Base-by-base conservation (phyloP, 2,329 filamentous ascomycete species). In the Stylonectria norvegica region DNA sequence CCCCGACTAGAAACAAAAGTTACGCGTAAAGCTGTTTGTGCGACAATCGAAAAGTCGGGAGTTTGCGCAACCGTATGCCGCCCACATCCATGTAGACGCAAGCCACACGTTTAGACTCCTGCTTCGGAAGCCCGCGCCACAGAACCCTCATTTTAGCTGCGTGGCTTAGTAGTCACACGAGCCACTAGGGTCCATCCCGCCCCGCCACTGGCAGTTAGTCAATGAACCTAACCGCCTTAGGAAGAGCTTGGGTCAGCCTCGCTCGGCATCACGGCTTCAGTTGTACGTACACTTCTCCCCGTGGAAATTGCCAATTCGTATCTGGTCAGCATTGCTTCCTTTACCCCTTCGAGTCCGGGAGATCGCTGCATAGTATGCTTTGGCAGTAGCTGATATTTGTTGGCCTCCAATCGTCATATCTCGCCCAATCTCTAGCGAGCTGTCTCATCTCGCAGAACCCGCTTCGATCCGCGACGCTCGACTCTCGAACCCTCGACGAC, bases 261-360 rank as follows among this genome's bases (percentile, higher is more conserved):
- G 52, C 50, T 55, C 53, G 53, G 53, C 52, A 57, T 56, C 53
- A 48, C 53, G 53, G 53, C 53, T 55, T 56, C 42, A 42, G 45
- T 43, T 48, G 49, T 55, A 56, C 50, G 53, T 55, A 55, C 47
- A 23, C 37, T 52, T 35, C 49, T 56, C 53, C 53, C 53, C 53
- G 53, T 30, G 7, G 9, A 56, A 56, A 49, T 56, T 47, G 46
- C 42, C 53, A 56, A 36, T 42, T 45, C 16, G 38, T 25, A 37
- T 49, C 28, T 8, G 36, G 43, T 47, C 43, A 47, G 46, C 48
- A 40, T 49, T 45, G 38, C 22, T n/a, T 27, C 28, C 47, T 42
- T 38, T 43, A 39, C 45, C 41, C 42, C 18, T 40, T 39, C 42
- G 44, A 37, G 19, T 33, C 34, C 31, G 32, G 30, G 34, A 22